Evolutionary conservation across 139 green algal genomes (phyloP).

Genomic region (Chlamydomonas applanata): DNA sequence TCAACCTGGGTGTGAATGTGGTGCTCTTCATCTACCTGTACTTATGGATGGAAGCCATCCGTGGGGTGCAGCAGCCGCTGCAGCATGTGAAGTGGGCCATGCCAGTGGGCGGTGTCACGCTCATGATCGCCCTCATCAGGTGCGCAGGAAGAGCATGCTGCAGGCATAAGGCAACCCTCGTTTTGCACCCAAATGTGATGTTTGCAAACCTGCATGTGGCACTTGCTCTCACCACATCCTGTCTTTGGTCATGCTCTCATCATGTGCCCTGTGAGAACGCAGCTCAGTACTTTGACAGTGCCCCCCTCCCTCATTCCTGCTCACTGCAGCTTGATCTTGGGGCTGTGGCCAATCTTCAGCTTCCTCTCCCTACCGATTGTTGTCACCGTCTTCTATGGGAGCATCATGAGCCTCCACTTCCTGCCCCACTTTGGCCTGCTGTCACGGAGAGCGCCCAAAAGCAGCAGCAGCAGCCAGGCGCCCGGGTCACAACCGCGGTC

Average conservation of each 20-base stretch:
- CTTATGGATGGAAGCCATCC: constrained; percentile 2
- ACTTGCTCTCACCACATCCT: no score
- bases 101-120: not conserved
- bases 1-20: not conserved
- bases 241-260: no score
- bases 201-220: no score
- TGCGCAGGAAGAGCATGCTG: not conserved
- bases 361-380: constrained; percentile 9
- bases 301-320: not conserved
- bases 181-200: no score
- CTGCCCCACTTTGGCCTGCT: constrained; percentile 5
- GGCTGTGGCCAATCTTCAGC: constrained; percentile 12
- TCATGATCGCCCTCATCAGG: not conserved
- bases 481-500: no score
- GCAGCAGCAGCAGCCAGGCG: no score
- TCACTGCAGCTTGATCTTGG: constrained; percentile 8
- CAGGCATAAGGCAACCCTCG: no score
- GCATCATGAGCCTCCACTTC: constrained; percentile 12
- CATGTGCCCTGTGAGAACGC: no score
- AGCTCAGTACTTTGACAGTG: not conserved
- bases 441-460: no score
- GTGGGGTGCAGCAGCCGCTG: not conserved
- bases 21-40: constrained; percentile 10
- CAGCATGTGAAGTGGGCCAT: not conserved
- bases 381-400: constrained; percentile 1